Evolutionary conservation across 345 rosid genomes (phyloP).

Genomic region (Mercurialis annua): DNA sequence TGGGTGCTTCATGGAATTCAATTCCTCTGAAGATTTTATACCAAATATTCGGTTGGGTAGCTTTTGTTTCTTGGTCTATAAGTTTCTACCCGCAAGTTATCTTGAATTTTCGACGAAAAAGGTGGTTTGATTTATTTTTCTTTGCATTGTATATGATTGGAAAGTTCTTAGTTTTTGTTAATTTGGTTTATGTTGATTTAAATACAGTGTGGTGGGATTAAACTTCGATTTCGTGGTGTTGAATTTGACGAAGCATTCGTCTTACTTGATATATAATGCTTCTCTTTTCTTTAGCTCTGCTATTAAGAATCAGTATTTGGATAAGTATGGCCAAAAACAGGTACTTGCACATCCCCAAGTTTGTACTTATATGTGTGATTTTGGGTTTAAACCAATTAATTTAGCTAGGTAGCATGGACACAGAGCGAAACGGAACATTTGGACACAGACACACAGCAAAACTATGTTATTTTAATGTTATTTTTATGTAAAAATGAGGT

Average conservation of each 20-base stretch:
- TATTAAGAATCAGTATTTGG: conserved; percentile 71
- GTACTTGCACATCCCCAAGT: conserved; percentile 21
- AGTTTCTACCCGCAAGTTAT: conserved; percentile 82
- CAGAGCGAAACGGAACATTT: no score
- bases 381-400: no score
- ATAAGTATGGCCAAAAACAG: conserved; percentile 60
- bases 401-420: no score
- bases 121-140: conserved; percentile 39
- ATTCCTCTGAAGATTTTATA: conserved; percentile 53
- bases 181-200: background rate
- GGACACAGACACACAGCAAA: no score
- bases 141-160: background rate
- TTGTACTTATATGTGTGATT: no score
- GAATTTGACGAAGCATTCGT: conserved; percentile 87
- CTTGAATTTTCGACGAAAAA: conserved; percentile 72
- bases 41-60: conserved; percentile 65
- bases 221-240: conserved; percentile 81
- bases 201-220: conserved; percentile 79
- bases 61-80: conserved; percentile 72
- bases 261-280: conserved; percentile 81
- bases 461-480: background rate
- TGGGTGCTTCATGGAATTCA: conserved; percentile 68
- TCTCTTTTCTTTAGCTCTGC: conserved; percentile 75
- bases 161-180: background rate
- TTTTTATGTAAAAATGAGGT: background rate